These are phyloP conservation scores for Gelatoporia subvermispora DNA, from an alignment of 768 basidiomycete genomes.

Conservation along the genomic window DNA sequence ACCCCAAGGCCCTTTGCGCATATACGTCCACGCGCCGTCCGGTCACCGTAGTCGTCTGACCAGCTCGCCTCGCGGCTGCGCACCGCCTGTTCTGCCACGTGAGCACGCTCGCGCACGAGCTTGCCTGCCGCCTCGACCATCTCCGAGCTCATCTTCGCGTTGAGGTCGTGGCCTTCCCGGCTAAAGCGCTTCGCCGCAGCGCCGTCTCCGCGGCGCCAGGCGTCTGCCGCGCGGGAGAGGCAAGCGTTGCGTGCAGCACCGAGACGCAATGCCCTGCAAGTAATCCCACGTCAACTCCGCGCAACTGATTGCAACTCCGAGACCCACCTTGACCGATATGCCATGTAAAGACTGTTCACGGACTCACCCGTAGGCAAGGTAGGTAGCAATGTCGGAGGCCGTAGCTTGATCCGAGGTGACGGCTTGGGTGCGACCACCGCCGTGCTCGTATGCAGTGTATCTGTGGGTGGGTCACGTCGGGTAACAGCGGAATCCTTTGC, in stretches of 20 bases:
- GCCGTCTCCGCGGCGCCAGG: conserved; percentile 93
- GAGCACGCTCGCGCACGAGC: conserved; percentile 79
- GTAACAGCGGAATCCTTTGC: conserved; percentile 32
- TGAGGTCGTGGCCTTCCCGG: conserved; percentile 89
- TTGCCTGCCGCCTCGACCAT: conserved; percentile 80
- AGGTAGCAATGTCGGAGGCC: conserved; percentile 78
- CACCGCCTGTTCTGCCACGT: conserved; percentile 72
- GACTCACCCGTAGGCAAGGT: conserved; percentile 84
- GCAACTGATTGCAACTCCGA: neutral
- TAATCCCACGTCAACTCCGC: neutral
- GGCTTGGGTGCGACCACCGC: conserved; percentile 75
- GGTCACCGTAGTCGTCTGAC: conserved; percentile 83
- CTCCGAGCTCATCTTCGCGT: conserved; percentile 85
- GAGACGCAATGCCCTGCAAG: conserved; percentile 74
- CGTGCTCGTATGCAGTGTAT: conserved; percentile 58
- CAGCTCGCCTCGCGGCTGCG: conserved; percentile 62
- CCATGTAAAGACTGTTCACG: conserved; percentile 79
- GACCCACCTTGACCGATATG: conserved; percentile 55
- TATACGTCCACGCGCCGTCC: conserved; percentile 64
- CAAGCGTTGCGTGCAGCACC: conserved; percentile 94
- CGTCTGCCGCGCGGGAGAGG: conserved; percentile 90
- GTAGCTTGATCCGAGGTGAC: conserved; percentile 82
- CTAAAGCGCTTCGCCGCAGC: conserved; percentile 94
- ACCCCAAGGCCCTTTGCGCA: conserved; percentile 85
- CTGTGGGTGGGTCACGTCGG: too few species aligned